These are phyloP conservation scores for Avena atlantica DNA, from an alignment of 176 grass and related monocot species.

Conservation along the genomic window DNA sequence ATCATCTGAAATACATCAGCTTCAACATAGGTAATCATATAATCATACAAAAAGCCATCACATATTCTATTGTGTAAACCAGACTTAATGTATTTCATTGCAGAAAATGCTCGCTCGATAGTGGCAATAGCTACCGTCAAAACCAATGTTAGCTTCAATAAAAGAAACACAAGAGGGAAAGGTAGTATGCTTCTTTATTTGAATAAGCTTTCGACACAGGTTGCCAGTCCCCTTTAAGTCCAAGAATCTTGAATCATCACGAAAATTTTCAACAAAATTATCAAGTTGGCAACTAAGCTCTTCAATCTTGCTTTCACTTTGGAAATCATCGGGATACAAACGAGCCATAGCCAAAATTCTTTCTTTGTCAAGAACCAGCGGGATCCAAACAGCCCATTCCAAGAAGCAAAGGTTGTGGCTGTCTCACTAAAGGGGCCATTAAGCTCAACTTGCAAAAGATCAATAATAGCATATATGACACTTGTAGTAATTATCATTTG, in stretches of 20 bases:
- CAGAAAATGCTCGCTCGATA: neutral
- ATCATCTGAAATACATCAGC: neutral
- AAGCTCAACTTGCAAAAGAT: neutral
- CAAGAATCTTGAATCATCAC: too few relatives aligned
- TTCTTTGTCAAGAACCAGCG: neutral
- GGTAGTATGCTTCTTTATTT: too few relatives aligned
- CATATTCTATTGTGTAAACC: neutral
- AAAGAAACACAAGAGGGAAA: too few relatives aligned
- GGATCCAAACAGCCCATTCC: neutral
- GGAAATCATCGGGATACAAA: neutral
- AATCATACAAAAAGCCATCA: neutral
- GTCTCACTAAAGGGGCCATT: neutral
- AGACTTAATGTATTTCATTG: neutral
- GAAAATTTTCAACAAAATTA: too few relatives aligned
- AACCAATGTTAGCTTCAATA: neutral
- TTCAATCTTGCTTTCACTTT: too few relatives aligned
- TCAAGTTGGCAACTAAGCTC: too few relatives aligned
- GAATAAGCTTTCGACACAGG: too few relatives aligned
- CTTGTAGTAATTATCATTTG: neutral
- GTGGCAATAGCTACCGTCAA: neutral
- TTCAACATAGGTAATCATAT: slow-evolving; percentile 14
- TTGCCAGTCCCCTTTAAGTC: too few relatives aligned
- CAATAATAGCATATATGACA: neutral
- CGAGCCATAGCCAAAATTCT: neutral
- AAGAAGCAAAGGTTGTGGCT: neutral